Evolutionary conservation across 208 protist genomes (phyloP).

Genomic region (Sergeia podlipaevii): DNA sequence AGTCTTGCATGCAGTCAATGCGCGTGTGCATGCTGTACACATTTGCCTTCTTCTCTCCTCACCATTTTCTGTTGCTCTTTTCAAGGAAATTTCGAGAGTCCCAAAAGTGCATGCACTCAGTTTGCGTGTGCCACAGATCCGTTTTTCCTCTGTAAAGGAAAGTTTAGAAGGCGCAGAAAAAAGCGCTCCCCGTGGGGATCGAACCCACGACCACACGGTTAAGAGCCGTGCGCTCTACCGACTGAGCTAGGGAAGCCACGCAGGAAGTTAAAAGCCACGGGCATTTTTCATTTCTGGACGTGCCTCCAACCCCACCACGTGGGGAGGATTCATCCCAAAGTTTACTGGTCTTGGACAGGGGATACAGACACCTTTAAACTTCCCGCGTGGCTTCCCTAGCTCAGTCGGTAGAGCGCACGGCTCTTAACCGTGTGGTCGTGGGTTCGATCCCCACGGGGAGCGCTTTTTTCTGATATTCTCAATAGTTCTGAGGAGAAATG

Average conservation of each 20-base stretch:
- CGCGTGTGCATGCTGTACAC: too few species aligned
- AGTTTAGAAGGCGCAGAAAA: too few species aligned
- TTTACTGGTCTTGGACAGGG: too few species aligned
- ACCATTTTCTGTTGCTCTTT: constrained; percentile 9
- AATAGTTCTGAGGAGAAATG: too few species aligned
- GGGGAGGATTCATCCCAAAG: too few species aligned
- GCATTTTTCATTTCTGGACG: too few species aligned
- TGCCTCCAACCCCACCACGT: too few species aligned
- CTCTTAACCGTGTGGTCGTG: constrained; percentile 98
- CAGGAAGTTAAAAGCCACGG: too few species aligned
- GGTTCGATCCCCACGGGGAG: constrained; percentile 94
- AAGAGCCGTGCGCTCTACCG: constrained; percentile 97
- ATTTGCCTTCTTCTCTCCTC: constrained; percentile 3
- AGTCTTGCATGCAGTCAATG: too few species aligned
- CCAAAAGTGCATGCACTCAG: constrained; percentile 5
- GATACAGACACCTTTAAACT: too few species aligned
- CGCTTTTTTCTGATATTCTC: constrained; percentile 41
- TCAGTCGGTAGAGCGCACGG: constrained; percentile 97
- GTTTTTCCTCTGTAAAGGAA: background rate
- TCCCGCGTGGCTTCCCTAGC: constrained; percentile 93
- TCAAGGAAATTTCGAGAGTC: background rate
- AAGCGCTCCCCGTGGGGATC: constrained; percentile 85
- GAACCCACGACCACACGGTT: constrained; percentile 98
- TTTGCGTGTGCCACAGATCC: background rate
- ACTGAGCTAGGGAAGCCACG: constrained; percentile 95